Evolutionary conservation across 148 eudicot genomes (phyloP).

Genomic region (Vaccinium darrowii): DNA sequence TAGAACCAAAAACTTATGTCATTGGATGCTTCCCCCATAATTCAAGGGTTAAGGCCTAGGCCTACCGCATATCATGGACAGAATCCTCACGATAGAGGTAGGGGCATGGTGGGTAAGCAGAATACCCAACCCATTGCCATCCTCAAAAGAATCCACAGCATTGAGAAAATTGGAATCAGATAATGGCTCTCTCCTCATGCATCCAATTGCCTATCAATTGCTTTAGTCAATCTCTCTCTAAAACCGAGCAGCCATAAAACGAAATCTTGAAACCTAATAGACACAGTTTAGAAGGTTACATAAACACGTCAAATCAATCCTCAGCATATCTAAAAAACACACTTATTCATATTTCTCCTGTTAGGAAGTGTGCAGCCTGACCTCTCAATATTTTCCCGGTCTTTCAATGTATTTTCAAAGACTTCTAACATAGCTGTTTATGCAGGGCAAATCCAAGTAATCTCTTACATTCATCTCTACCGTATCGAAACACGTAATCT

Average conservation of each 20-base stretch:
- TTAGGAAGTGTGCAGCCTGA: neutral
- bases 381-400: neutral
- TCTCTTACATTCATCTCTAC: no score
- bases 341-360: neutral
- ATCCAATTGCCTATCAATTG: neutral
- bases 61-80: neutral
- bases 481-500: no score
- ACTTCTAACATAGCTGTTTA: neutral
- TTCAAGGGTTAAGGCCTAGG: neutral
- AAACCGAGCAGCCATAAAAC: neutral
- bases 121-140: neutral
- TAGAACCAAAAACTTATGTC: neutral
- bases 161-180: neutral
- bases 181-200: neutral
- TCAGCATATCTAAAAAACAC: neutral
- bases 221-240: neutral
- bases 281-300: neutral
- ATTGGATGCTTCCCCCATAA: neutral
- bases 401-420: neutral
- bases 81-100: neutral
- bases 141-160: neutral
- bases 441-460: neutral
- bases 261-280: neutral
- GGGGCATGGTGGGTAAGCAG: neutral
- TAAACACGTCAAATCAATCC: neutral